A percentile compares a stretch with the other conserved stretches of the same genome.
phyloP scores from a whole-genome alignment of 768 basidiomycete species.

The Leucocoprinus birnbaumii region DNA sequence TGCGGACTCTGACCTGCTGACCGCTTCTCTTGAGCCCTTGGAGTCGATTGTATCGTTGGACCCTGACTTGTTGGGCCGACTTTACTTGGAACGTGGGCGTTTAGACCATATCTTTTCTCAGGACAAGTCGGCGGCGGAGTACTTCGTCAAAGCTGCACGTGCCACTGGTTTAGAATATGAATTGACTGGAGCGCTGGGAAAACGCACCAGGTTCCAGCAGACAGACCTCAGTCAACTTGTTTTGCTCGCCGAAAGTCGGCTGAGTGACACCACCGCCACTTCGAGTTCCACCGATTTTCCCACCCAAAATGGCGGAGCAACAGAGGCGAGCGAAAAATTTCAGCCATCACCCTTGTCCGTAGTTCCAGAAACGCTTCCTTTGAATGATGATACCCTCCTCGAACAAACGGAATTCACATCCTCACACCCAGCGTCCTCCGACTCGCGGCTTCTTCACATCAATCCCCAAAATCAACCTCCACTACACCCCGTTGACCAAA shows the following conservation, averaged over 20 bases:
- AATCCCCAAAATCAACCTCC: constrained; percentile 83
- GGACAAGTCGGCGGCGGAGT: constrained; percentile 75
- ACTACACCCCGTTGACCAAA: constrained; percentile 92
- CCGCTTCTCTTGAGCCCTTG: constrained; percentile 40
- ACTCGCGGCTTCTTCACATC: constrained; percentile 60
- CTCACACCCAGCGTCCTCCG: constrained; percentile 46
- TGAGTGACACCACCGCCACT: constrained; percentile 28
- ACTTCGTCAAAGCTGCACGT: constrained; percentile 75
- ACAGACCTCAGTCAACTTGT: constrained; percentile 86
- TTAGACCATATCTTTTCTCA: constrained; percentile 73
- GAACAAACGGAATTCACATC: constrained; percentile 93
- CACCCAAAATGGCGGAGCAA: constrained; percentile 10
- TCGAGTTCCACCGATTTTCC: constrained; percentile 11
- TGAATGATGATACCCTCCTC: constrained; percentile 96
- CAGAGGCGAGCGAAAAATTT: constrained; percentile 9
- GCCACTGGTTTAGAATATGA: constrained; percentile 83
- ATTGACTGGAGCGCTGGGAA: constrained; percentile 90
- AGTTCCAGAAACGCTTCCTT: constrained; percentile 79
- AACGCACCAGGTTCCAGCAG: constrained; percentile 91
- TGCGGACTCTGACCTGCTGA: constrained; percentile 41
- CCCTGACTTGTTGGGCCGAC: constrained; percentile 62
- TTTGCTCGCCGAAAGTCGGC: constrained; percentile 84
- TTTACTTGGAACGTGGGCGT: constrained; percentile 76
- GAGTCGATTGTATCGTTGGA: constrained; percentile 38
- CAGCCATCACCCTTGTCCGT: constrained; percentile 10